These are phyloP conservation scores for Blastomyces gilchristii DNA, from an alignment of 2,329 filamentous ascomycete genomes.

Conservation along the genomic window DNA sequence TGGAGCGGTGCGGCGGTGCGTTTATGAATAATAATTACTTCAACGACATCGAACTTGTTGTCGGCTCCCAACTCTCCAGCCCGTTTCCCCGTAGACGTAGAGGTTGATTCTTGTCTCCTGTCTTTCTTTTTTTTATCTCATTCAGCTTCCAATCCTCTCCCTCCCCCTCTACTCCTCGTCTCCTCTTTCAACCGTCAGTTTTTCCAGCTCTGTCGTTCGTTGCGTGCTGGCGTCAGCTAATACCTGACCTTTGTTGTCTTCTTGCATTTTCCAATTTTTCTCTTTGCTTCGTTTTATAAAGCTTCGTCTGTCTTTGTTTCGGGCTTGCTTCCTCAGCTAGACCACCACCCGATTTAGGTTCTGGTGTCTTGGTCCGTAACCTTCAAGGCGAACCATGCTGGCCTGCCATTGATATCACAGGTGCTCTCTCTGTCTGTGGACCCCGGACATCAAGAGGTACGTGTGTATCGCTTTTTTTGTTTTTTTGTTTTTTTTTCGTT, in stretches of 20 bases:
- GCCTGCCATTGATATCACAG: neutral
- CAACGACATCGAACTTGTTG: neutral
- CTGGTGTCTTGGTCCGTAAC: neutral
- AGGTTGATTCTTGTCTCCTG: neutral
- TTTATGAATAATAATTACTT: too few relatives aligned
- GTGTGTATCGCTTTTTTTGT: neutral
- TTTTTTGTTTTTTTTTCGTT: neutral
- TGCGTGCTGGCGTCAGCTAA: neutral
- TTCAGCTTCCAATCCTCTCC: neutral
- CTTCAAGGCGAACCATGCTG: constrained; percentile 5
- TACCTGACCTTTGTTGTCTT: neutral
- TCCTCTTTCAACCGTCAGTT: neutral
- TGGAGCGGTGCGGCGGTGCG: neutral
- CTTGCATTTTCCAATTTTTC: neutral
- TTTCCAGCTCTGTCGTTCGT: neutral
- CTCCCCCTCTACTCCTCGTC: neutral
- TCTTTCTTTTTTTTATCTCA: neutral
- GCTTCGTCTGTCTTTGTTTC: neutral
- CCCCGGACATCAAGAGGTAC: neutral
- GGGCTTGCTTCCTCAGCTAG: neutral
- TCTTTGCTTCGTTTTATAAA: neutral
- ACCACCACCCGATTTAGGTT: neutral
- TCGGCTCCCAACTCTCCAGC: neutral
- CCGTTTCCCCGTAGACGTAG: neutral
- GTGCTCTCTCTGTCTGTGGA: neutral